phyloP scores from a whole-genome alignment of 495 filamentous ascomycete genomes.

The Zalerion maritima region DNA sequence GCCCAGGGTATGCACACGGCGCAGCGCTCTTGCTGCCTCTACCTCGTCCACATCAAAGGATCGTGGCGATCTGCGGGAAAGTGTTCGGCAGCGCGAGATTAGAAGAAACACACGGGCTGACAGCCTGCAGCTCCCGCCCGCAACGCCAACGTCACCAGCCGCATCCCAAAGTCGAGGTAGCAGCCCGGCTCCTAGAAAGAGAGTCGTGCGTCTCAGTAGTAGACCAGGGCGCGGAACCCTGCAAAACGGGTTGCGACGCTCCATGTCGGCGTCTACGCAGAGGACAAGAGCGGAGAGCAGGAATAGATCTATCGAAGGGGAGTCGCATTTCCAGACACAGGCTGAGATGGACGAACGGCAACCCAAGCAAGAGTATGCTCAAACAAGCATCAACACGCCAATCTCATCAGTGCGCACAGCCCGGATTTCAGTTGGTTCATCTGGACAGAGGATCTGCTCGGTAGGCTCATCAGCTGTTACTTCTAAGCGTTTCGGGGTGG shows the following conservation, averaged over 20 bases:
- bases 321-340: too few species aligned
- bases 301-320: too few species aligned
- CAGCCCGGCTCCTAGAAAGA: constrained; percentile 27
- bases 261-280: constrained; percentile 18
- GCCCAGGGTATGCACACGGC: too few species aligned
- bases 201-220: constrained; percentile 46
- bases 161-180: constrained; percentile 24
- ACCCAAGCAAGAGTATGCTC: too few species aligned
- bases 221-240: constrained; percentile 19
- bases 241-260: too few species aligned
- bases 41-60: too few species aligned
- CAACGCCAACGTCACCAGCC: constrained; percentile 18
- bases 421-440: constrained; percentile 37
- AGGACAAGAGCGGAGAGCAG: constrained; percentile 16
- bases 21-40: too few species aligned
- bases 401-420: constrained; percentile 48
- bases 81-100: constrained; percentile 23
- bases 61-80: too few species aligned
- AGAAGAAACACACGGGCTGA: too few species aligned
- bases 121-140: too few species aligned
- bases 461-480: constrained; percentile 24
- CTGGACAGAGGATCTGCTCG: constrained; percentile 20
- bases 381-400: constrained; percentile 54
- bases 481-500: constrained; percentile 19
- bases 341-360: too few species aligned